Base-by-base conservation (phyloP, 2,329 filamentous ascomycete species). In the Calonectria pauciramosa region DNA sequence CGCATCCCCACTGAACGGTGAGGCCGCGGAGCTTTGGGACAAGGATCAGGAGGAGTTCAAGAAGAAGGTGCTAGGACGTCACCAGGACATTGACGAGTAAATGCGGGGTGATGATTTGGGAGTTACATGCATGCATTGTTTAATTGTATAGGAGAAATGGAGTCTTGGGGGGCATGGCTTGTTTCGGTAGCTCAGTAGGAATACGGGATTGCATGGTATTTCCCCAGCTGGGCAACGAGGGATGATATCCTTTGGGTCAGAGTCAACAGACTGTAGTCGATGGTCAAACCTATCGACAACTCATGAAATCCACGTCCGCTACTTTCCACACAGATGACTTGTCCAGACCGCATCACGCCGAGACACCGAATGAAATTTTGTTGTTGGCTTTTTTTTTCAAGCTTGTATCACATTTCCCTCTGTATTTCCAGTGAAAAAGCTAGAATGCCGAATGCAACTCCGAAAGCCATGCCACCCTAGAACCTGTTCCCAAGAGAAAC, bases 1-100 rank as follows among this genome's bases (percentile, higher is more conserved):
- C 85, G 92, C 97, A 73, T 98, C 95, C 78, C 97, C 97, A 3
- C 89, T 99, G 77, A 99, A 99, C 82, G 97, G 96, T 74, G 96
- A 99, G 86, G 97, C 97, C 36, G 97, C 97, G 20, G 95, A 98
- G 84, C 90, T 99, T 52, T 99, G 97, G 96, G 96, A 98, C 84
- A 95, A 93, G 80, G 92, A 99, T 84, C 89, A 93, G 47, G 93
- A 91, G 59, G 95, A 98, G 85, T 99, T 97, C 90, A 95, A 98
- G 90, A 92, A 91, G 78, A 93, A 93, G 87, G 92, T 94, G 41
- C 81, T 90, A 76, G 91, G 86, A 64, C 89, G 92, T 74, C 92
- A 94, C 85, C 88, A 88, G 60, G 92, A 93, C 78, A 85, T 93
- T 34, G 92, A 93, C 76, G 92, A 93, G 80, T 93, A 85, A 69